Conservation (phyloP, 352 stramenopile genomes). For the Phytophthora rubi region DNA sequence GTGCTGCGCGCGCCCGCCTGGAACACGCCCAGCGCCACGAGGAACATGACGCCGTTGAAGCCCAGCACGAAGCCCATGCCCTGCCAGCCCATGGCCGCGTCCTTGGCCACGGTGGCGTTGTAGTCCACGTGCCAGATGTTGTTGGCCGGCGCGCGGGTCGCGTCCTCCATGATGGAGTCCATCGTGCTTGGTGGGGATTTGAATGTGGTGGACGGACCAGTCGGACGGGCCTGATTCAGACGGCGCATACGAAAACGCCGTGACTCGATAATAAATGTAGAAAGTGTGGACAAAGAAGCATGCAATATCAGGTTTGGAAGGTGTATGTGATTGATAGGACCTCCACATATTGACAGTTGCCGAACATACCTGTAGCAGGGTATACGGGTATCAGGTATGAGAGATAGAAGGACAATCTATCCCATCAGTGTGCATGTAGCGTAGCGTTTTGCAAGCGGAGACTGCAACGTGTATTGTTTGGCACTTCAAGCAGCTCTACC, state of each 20-base stretch:
- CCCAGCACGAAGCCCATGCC: conserved; percentile 78
- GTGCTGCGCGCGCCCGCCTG: conserved; percentile 66
- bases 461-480: conserved; percentile 1
- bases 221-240: conserved; percentile 22
- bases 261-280: neutral
- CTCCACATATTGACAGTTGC: too few species aligned
- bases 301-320: too few species aligned
- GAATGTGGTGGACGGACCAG: conserved; percentile 14
- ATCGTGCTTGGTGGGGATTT: conserved; percentile 1
- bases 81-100: conserved; percentile 82
- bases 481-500: conserved; percentile 7
- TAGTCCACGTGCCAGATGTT: conserved; percentile 85
- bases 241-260: conserved; percentile 23
- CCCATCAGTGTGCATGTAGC: neutral
- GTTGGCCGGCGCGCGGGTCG: conserved; percentile 29
- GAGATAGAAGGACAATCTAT: neutral
- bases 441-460: neutral
- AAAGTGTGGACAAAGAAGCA: too few species aligned
- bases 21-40: conserved; percentile 70
- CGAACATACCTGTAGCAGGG: too few species aligned
- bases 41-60: conserved; percentile 76
- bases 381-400: neutral
- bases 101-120: conserved; percentile 75
- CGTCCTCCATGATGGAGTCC: conserved; percentile 16
- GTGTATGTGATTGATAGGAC: too few species aligned